phyloP scores from a whole-genome alignment of 208 protist genomes.

The Trichomonas vaginalis region DNA sequence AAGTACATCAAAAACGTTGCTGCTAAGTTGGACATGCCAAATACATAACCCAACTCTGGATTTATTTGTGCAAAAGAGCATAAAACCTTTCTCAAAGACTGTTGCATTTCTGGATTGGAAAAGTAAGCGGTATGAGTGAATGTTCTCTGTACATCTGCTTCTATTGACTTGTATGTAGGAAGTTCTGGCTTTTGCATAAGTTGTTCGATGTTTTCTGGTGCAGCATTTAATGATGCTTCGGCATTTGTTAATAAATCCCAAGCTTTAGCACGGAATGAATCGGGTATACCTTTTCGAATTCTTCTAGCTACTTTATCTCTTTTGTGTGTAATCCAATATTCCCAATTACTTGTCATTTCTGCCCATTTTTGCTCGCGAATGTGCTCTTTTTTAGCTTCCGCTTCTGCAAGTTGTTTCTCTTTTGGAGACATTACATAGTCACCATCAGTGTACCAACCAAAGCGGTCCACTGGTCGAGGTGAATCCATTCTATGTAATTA shows the following conservation, averaged over 20 bases:
- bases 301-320: neutral
- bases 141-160: neutral
- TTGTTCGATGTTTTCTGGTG: neutral
- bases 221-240: neutral
- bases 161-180: neutral
- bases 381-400: neutral
- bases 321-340: neutral
- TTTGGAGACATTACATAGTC: neutral
- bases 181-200: neutral
- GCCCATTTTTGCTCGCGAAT: neutral
- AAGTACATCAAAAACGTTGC: neutral
- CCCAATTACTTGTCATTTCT: neutral
- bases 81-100: neutral
- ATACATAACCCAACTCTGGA: neutral
- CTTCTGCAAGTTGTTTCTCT: neutral
- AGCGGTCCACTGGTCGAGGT: neutral
- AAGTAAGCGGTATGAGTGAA: neutral
- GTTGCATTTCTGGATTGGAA: neutral
- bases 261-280: neutral
- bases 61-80: neutral
- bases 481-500: too few relatives aligned
- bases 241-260: slow-evolving; percentile 3
- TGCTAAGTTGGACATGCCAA: neutral
- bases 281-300: neutral
- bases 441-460: neutral